Evolutionary conservation across 805 yeast genomes (phyloP).

Genomic region (Tetrapisispora fleetii): DNA sequence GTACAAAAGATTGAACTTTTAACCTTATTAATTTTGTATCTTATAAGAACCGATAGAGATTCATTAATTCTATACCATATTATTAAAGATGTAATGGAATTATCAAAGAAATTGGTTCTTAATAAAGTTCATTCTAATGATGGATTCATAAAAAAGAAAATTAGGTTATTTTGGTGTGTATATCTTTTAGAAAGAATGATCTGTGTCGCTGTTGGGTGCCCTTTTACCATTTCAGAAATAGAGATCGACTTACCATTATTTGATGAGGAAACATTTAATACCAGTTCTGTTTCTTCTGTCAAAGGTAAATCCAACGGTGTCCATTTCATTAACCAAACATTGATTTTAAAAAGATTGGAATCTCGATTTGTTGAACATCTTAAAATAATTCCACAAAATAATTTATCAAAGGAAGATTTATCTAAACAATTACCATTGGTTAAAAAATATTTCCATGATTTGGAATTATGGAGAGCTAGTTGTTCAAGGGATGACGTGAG

Average conservation of each 20-base stretch:
- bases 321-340: slow-evolving; percentile 47
- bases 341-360: slow-evolving; percentile 48
- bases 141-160: slow-evolving; percentile 30
- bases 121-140: slow-evolving; percentile 21
- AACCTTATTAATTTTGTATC: slow-evolving; percentile 42
- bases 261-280: slow-evolving; percentile 32
- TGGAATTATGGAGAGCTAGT: slow-evolving; percentile 43
- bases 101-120: slow-evolving; percentile 29
- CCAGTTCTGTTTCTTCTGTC: slow-evolving; percentile 9
- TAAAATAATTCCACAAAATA: slow-evolving; percentile 10
- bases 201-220: slow-evolving; percentile 51
- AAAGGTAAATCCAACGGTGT: slow-evolving; percentile 18
- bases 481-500: slow-evolving; percentile 31
- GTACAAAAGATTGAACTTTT: slow-evolving; percentile 44
- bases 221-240: slow-evolving; percentile 42
- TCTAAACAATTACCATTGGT: slow-evolving; percentile 41
- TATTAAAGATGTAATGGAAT: slow-evolving; percentile 41
- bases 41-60: slow-evolving; percentile 54
- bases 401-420: slow-evolving; percentile 7
- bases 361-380: slow-evolving; percentile 47
- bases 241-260: slow-evolving; percentile 44
- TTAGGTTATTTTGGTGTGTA: slow-evolving; percentile 56
- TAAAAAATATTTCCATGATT: slow-evolving; percentile 40
- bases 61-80: slow-evolving; percentile 44
- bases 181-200: slow-evolving; percentile 54